Evolutionary conservation across 2,329 filamentous ascomycete genomes (phyloP), one percentile per base, ranked within the genome.

Genomic region (Neoascochyta sp.): DNA sequence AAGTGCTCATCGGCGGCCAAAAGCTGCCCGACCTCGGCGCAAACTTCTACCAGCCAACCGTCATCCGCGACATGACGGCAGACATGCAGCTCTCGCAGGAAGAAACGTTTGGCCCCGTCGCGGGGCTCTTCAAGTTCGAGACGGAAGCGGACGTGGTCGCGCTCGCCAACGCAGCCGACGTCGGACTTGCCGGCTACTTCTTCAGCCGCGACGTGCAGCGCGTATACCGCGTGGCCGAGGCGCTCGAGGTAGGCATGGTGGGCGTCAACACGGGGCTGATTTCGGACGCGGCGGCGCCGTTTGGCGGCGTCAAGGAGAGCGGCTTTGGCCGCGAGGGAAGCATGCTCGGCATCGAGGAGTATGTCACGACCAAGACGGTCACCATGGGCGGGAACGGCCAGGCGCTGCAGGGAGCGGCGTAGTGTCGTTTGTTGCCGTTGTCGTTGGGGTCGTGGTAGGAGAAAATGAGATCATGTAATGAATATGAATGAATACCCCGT

Each of bases 101-200:
- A 64, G 92, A 98, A 71, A 98, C 90, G 0, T 98, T 98, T 59
- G 92, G 92, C 0, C 92, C 92, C 3, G 84, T 96, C 0, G 90
- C 89, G 0, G 90, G 85, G 1, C 66, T 96, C 9, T 95, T 95
- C 70, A 75, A 80, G 27, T 98, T 96, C 57, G 76, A 86, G 25
- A 87, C 82, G 0, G 92, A 96, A 66, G 81, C 83, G 30, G 89
- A 96, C 53, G 92, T 95, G 4, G 79, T 96, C 16, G 71, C 76
- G 41, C 67, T 90, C 45, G 90, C 92, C 4, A 98, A 98, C 64
- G 65, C 69, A 22, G 73, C 86, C 1, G 81, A 90, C 29, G 89
- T 96, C 20, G 92, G 92, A 1, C 73, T 98, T 19, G 92, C 90
- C 0, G 90, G 86, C 1, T 96, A 96, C 68, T 95, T 98, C 70